Base-by-base conservation (phyloP, 495 filamentous ascomycete genomes). In the Podospora sp. region DNA sequence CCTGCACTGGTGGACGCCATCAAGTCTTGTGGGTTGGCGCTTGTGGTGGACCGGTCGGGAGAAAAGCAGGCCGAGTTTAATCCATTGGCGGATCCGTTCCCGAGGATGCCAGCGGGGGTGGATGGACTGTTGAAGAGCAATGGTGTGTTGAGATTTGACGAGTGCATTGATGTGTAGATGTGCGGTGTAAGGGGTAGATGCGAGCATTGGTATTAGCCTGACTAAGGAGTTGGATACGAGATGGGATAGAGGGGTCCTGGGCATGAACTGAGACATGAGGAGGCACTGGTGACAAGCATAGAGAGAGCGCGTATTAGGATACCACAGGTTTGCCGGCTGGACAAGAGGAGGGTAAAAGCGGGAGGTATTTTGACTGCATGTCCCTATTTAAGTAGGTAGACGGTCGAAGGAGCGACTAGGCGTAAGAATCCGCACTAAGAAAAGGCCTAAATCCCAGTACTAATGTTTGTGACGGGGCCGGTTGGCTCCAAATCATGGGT, bases 1-100 rank as follows among this genome's bases (percentile, higher is more conserved):
- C 95, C 96, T 0, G 91, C 94, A 4, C 85, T 99, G 46, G 88
- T 96, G 59, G 90, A 94, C 69, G 92, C 94, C 50, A 94, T 99
- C 78, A 97, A 97, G 77, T 91, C 90, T 27, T 91, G 96, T 26
- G 96, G 95, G 50, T 83, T 99, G 53, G 95, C 97, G 6, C 83
- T 99, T 49, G 92, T 99, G 36, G 88, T 91, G n/a, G 94, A 98
- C 73, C 91, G 90, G 36, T 93, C 92, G 21, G 78, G 79, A 40
- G 80, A 85, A 51, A 65, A 51, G 62, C 59, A 65, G 21, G 40
- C 16, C 24, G 68, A 71, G 46, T 66, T 69, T 20, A 66, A 69
- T 50, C 53, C 71, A 33, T 74, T 59, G 70, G 74, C 58, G 55
- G 85, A 81, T 72, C 73, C 75, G 65, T 87, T 79, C 75, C 79